phyloP scores from a whole-genome alignment of 345 rosid species.

The Salix viminalis region DNA sequence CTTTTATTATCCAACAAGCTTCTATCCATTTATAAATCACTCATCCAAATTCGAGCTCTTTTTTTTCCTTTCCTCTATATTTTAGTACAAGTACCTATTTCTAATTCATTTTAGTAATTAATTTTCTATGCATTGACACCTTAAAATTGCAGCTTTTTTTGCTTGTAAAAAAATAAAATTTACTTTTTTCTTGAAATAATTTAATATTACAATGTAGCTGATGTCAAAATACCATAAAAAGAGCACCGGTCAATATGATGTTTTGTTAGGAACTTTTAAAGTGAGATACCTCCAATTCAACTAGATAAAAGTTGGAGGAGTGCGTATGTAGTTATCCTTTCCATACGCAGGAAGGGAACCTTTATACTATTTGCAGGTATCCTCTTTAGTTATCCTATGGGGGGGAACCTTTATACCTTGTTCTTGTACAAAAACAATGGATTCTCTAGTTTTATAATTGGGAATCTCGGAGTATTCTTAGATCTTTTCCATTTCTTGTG shows the following conservation, averaged over 20 bases:
- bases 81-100: not conserved
- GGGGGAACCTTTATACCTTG: slow-evolving; percentile 11
- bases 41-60: not conserved
- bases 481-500: not conserved
- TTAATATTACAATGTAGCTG: not conserved
- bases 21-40: not conserved
- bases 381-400: not conserved
- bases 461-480: not conserved
- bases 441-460: not conserved
- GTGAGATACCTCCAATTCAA: not conserved
- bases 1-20: not conserved
- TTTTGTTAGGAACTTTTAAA: not conserved
- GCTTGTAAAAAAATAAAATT: not conserved
- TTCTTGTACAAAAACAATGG: not conserved
- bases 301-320: not conserved
- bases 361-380: not conserved
- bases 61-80: not conserved
- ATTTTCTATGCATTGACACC: not conserved
- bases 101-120: too few relatives aligned
- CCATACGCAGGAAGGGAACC: slow-evolving; percentile 1
- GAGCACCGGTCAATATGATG: not conserved
- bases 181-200: not conserved
- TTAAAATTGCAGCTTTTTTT: not conserved
- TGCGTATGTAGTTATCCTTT: not conserved
- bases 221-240: not conserved